A percentile compares a stretch with the other conserved stretches of the same genome.
Conservation (phyloP, 768 basidiomycete genomes). For the Rubroboletus satanas region DNA sequence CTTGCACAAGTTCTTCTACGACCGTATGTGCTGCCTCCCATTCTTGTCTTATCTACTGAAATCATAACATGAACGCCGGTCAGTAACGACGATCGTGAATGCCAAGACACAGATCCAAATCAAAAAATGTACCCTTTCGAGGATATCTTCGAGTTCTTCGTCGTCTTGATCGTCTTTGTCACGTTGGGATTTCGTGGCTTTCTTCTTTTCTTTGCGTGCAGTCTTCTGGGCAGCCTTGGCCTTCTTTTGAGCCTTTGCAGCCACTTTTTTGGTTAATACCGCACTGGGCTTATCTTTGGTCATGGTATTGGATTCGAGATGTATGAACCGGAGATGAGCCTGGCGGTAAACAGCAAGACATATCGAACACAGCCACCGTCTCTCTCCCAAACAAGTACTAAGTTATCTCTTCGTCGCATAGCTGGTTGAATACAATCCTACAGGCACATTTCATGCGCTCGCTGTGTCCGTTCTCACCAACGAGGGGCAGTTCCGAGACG, state of each 20-base stretch:
- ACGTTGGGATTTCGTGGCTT: slow-evolving; percentile 39
- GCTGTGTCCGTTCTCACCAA: no score
- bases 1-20: slow-evolving; percentile 81
- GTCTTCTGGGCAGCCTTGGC: slow-evolving; percentile 62
- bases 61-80: background rate
- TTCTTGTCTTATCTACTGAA: slow-evolving; percentile 70
- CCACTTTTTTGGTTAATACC: slow-evolving; percentile 36
- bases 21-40: slow-evolving; percentile 81
- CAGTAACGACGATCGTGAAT: background rate
- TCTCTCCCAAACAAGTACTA: no score
- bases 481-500: no score
- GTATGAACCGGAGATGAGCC: background rate
- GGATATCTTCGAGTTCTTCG: slow-evolving; percentile 78
- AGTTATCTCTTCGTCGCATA: no score
- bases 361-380: no score
- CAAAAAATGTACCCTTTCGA: slow-evolving; percentile 58
- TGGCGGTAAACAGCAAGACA: no score
- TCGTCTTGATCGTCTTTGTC: slow-evolving; percentile 60
- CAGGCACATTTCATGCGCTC: no score
- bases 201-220: slow-evolving; percentile 66
- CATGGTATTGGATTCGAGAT: slow-evolving; percentile 6
- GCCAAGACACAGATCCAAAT: background rate
- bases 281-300: slow-evolving; percentile 15
- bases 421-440: no score
- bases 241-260: slow-evolving; percentile 63